Percentiles rank a stretch among this genome's conserved stretches.
These are phyloP conservation scores for Pugionium cornutum DNA, from an alignment of 345 rosid species.

Conservation along the genomic window DNA sequence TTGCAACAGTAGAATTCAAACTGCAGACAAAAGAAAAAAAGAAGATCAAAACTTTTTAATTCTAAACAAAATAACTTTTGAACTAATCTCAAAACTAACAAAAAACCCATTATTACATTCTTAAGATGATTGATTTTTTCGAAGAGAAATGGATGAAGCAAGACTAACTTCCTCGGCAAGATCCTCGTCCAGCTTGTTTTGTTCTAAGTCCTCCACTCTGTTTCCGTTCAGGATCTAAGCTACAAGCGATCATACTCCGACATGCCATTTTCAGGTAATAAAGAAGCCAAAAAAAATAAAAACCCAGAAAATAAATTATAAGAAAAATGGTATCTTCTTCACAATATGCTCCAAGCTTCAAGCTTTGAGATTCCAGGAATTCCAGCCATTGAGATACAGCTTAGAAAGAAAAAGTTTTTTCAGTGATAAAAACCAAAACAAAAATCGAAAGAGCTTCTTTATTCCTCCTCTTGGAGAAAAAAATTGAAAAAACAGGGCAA, in stretches of 20 bases:
- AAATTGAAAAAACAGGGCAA: slow-evolving; percentile 26
- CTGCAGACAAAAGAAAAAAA: not conserved
- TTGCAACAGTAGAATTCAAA: slow-evolving; percentile 37
- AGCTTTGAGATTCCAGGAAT: slow-evolving; percentile 48
- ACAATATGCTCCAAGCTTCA: slow-evolving; percentile 56
- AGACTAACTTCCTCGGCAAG: slow-evolving; percentile 97
- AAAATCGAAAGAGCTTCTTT: slow-evolving; percentile 28
- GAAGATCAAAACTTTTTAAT: slow-evolving; percentile 15
- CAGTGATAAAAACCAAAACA: slow-evolving; percentile 2
- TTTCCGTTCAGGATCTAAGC: slow-evolving; percentile 93
- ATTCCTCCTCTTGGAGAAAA: slow-evolving; percentile 22
- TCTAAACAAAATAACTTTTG: not conserved
- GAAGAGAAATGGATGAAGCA: slow-evolving; percentile 22
- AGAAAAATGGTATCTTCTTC: not conserved
- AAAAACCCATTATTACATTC: slow-evolving; percentile 36
- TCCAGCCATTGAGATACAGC: slow-evolving; percentile 51
- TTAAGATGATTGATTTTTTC: slow-evolving; percentile 17
- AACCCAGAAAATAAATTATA: not conserved
- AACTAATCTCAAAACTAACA: slow-evolving; percentile 12
- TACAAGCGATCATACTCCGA: slow-evolving; percentile 58
- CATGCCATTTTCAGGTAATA: slow-evolving; percentile 57
- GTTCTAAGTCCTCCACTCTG: slow-evolving; percentile 94
- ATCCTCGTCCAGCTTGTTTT: slow-evolving; percentile 95
- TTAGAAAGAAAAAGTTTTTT: not conserved
- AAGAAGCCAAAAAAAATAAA: not conserved